These are phyloP conservation scores for Umbelopsis sp. DNA, from an alignment of 371 early-diverging fungal genomes.

Conservation along the genomic window DNA sequence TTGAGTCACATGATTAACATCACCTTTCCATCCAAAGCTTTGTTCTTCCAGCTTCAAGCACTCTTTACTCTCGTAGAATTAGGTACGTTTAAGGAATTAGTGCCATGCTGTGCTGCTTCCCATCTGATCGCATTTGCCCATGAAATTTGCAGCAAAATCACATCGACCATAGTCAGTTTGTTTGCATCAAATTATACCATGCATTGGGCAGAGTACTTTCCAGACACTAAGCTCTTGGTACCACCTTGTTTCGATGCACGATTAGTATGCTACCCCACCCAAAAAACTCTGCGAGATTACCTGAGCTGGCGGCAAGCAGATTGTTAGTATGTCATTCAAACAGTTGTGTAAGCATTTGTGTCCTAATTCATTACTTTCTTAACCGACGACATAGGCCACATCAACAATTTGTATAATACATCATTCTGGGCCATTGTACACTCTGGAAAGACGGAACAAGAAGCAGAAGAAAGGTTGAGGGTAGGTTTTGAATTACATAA, in stretches of 20 bases:
- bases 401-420: slow-evolving; percentile 92
- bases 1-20: neutral
- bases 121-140: neutral
- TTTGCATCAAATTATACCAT: slow-evolving; percentile 89
- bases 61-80: slow-evolving; percentile 81
- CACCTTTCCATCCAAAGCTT: slow-evolving; percentile 52
- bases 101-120: neutral
- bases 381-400: slow-evolving; percentile 54
- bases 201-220: slow-evolving; percentile 81
- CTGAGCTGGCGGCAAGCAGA: slow-evolving; percentile 95
- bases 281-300: slow-evolving; percentile 85
- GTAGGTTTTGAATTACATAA: slow-evolving; percentile 41
- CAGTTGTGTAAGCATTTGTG: too few relatives aligned
- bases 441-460: slow-evolving; percentile 62
- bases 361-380: too few relatives aligned
- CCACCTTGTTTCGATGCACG: slow-evolving; percentile 94
- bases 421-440: slow-evolving; percentile 93
- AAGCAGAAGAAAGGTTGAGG: slow-evolving; percentile 68
- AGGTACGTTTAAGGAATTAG: slow-evolving; percentile 35
- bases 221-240: slow-evolving; percentile 63
- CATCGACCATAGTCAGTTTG: slow-evolving; percentile 80
- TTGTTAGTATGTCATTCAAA: slow-evolving; percentile 42
- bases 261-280: slow-evolving; percentile 85
- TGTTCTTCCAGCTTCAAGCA: slow-evolving; percentile 66
- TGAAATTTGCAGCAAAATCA: slow-evolving; percentile 68